Evolutionary conservation across 2,329 filamentous ascomycete genomes (phyloP).

Genomic region (Neofusicoccum cordaticola): DNA sequence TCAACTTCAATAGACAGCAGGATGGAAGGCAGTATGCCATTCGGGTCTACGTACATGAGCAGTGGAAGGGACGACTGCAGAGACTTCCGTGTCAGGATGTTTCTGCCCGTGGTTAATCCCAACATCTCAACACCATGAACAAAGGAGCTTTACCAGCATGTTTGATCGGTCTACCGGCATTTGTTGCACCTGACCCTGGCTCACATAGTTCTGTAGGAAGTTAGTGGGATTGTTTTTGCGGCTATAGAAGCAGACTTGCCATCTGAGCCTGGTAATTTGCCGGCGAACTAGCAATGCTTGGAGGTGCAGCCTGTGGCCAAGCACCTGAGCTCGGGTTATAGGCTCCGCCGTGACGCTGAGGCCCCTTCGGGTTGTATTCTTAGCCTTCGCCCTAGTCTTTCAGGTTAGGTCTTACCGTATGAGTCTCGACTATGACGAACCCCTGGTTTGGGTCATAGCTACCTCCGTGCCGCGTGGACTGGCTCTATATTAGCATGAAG

Average conservation of each 20-base stretch:
- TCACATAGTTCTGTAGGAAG: not conserved
- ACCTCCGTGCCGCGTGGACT: not conserved
- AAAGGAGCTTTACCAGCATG: constrained; percentile 1
- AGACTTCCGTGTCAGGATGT: not conserved
- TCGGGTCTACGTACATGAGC: not conserved
- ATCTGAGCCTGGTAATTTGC: not conserved
- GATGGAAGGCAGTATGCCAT: too few relatives aligned
- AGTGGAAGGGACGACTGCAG: not conserved
- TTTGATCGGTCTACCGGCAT: not conserved
- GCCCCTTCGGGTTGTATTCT: not conserved
- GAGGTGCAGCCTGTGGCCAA: not conserved
- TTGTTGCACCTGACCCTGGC: not conserved
- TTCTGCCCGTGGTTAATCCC: not conserved
- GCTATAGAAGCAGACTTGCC: not conserved
- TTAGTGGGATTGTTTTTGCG: too few relatives aligned
- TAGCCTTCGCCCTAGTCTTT: not conserved
- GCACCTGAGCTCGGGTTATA: not conserved
- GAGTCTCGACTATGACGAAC: not conserved
- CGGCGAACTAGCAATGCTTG: not conserved
- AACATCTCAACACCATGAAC: not conserved
- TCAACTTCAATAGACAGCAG: not conserved
- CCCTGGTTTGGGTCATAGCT: not conserved
- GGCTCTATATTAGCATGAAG: not conserved
- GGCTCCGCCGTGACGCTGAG: constrained; percentile 7
- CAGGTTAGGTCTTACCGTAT: not conserved